phyloP scores from a whole-genome alignment of 2,329 filamentous ascomycete species.

The Chaetomium globosum region DNA sequence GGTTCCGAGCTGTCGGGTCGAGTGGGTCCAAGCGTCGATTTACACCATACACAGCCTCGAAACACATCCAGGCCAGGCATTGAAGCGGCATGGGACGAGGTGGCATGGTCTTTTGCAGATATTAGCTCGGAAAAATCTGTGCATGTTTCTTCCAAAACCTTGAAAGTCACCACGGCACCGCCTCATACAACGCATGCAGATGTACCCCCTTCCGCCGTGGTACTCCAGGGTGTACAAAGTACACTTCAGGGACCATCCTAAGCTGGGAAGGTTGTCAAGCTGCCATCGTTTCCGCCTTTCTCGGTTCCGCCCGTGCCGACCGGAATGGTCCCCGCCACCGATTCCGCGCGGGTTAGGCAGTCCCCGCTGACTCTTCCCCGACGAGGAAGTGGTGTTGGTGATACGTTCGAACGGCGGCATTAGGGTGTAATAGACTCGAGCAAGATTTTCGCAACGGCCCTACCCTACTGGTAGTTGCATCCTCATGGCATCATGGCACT shows the following conservation, averaged over 20 bases:
- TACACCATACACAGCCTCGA: background rate
- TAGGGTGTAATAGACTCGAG: constrained; percentile 10
- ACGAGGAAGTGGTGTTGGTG: constrained; percentile 21
- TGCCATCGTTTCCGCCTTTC: background rate
- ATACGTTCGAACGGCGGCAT: constrained; percentile 11
- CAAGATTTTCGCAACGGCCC: constrained; percentile 12
- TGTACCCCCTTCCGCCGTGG: background rate
- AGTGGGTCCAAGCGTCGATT: constrained; percentile 15
- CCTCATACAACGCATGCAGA: background rate
- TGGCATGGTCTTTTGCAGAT: background rate
- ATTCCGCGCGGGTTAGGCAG: background rate
- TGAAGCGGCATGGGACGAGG: background rate
- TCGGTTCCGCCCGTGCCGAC: background rate
- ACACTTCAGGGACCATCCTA: background rate
- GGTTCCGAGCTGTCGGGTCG: constrained; percentile 16
- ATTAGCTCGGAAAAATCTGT: background rate
- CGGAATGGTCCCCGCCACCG: background rate
- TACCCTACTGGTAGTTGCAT: constrained; percentile 11
- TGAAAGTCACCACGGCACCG: background rate
- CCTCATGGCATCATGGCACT: background rate
- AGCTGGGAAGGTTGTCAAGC: background rate
- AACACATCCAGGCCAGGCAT: background rate
- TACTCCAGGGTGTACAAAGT: background rate
- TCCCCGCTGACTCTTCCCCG: background rate
- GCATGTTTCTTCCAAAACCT: background rate